Evolutionary conservation across 2,329 filamentous ascomycete species (phyloP), one percentile per base, ranked within the genome.

Genomic region (Aureobasidium melanogenum): DNA sequence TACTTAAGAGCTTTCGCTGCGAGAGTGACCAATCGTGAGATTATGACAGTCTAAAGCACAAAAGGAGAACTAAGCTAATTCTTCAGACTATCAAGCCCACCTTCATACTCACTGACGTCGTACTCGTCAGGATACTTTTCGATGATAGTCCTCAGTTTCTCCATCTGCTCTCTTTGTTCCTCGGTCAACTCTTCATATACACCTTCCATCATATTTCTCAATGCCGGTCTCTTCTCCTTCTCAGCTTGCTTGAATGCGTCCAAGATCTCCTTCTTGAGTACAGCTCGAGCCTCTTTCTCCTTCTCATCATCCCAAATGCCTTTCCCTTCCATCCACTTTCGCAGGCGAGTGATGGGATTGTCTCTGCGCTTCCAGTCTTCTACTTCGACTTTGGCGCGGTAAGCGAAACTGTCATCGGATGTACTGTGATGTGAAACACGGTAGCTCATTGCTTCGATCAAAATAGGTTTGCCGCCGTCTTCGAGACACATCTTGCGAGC

Each of bases 371-470:
- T 96, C 91, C 91, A 96, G 72, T 96, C 90, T 71, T 96, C 89
- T 8, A 99, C 94, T 71, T 99, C 94, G 0, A 97, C 86, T 28
- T 88, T 85, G 1, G 92, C 91, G 9, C 94, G 88, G 77, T 99
- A 99, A 0, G 94, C 94, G 70, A 97, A 99, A 28, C 89, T 94
- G 75, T 99, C 94, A 71, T 99, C 94, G 0, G 89, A 94, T 0
- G 94, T 99, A 74, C 91, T 96, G 77, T 99, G 94, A 72, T 99
- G 91, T 7, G 89, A 93, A 46, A 97, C 92, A n/a, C 94, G 91
- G 76, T 99, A 99, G 26, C 89, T 93, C 89, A 99, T 96, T 61
- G 91, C 91, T 76, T 99, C 94, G 43, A 99, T 88, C 8, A 99
- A 78, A 0, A 99, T 83, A 0, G 91, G 91, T 64, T 83, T 85